Evolutionary conservation across 1,139 yeast species (phyloP).

Genomic region (Suhomyces ambrosiae): DNA sequence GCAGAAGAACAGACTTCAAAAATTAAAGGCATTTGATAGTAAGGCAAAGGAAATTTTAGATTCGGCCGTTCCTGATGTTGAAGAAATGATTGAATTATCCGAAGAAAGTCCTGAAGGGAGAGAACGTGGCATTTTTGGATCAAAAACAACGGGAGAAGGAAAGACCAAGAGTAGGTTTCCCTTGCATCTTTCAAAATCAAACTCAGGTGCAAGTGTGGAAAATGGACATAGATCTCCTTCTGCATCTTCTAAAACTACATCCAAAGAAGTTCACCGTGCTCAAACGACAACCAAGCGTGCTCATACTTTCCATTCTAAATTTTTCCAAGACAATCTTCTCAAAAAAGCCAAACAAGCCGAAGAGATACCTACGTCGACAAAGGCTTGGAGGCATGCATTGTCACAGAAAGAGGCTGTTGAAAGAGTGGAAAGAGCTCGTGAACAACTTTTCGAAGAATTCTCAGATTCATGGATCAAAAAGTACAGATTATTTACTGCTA

Average conservation of each 20-base stretch:
- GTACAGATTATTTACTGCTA: slow-evolving; percentile 28
- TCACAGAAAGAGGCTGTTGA: slow-evolving; percentile 29
- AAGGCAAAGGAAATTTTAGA: slow-evolving; percentile 19
- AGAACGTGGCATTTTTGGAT: background rate
- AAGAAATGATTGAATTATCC: slow-evolving; percentile 17
- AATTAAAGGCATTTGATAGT: slow-evolving; percentile 33
- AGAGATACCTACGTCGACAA: background rate
- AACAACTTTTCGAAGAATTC: slow-evolving; percentile 46
- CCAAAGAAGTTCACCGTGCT: background rate
- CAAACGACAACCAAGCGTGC: background rate
- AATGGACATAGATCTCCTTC: background rate
- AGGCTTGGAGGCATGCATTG: slow-evolving; percentile 1
- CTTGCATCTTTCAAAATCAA: background rate
- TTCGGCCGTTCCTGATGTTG: slow-evolving; percentile 17
- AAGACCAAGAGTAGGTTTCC: background rate
- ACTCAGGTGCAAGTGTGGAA: background rate
- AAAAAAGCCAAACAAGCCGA: slow-evolving; percentile 1
- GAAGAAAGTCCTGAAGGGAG: slow-evolving; percentile 4
- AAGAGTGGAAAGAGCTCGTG: slow-evolving; percentile 37
- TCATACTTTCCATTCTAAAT: slow-evolving; percentile 4
- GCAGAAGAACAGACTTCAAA: slow-evolving; percentile 36
- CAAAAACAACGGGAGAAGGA: background rate
- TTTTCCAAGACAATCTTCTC: slow-evolving; percentile 2
- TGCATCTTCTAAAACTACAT: background rate
- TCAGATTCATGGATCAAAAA: slow-evolving; percentile 71